These are phyloP conservation scores for Nakazawaea ishiwadae DNA, from an alignment of 805 yeast genomes.

Conservation along the genomic window DNA sequence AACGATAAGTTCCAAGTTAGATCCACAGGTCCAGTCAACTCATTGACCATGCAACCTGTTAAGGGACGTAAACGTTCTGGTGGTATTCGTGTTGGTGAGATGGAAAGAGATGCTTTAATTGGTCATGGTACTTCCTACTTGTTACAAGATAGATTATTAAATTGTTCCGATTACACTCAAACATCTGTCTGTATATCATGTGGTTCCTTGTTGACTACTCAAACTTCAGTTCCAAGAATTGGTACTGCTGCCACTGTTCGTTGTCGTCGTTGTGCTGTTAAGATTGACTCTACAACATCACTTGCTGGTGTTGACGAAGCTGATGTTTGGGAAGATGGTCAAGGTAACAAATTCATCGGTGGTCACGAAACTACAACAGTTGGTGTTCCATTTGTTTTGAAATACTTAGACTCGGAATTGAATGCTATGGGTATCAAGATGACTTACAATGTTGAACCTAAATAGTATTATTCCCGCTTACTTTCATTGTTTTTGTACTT, in stretches of 20 bases:
- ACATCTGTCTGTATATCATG: slow-evolving; percentile 86
- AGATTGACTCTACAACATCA: slow-evolving; percentile 48
- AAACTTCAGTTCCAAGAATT: slow-evolving; percentile 84
- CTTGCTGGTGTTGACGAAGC: slow-evolving; percentile 47
- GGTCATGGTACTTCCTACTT: slow-evolving; percentile 98
- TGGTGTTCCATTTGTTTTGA: slow-evolving; percentile 94
- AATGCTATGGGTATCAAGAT: slow-evolving; percentile 97
- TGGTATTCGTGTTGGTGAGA: slow-evolving; percentile 99
- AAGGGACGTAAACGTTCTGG: slow-evolving; percentile 98
- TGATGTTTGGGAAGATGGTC: slow-evolving; percentile 96
- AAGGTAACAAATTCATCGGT: slow-evolving; percentile 85
- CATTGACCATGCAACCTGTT: slow-evolving; percentile 98
- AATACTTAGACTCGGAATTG: slow-evolving; percentile 90
- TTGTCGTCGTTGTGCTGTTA: slow-evolving; percentile 87
- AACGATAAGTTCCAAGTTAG: slow-evolving; percentile 99
- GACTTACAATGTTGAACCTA: slow-evolving; percentile 81
- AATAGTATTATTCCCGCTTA: slow-evolving; percentile 18
- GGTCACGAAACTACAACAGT: slow-evolving; percentile 93
- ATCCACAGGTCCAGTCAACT: slow-evolving; percentile 97
- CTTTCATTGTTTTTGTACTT: too few relatives aligned
- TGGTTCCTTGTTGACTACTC: slow-evolving; percentile 89
- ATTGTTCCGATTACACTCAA: slow-evolving; percentile 94
- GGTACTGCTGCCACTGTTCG: slow-evolving; percentile 75
- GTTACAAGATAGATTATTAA: slow-evolving; percentile 89
- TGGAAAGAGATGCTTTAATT: slow-evolving; percentile 98